Evolutionary conservation across 2,329 filamentous ascomycete genomes (phyloP).

Genomic region (Tolypocladium amazonense): DNA sequence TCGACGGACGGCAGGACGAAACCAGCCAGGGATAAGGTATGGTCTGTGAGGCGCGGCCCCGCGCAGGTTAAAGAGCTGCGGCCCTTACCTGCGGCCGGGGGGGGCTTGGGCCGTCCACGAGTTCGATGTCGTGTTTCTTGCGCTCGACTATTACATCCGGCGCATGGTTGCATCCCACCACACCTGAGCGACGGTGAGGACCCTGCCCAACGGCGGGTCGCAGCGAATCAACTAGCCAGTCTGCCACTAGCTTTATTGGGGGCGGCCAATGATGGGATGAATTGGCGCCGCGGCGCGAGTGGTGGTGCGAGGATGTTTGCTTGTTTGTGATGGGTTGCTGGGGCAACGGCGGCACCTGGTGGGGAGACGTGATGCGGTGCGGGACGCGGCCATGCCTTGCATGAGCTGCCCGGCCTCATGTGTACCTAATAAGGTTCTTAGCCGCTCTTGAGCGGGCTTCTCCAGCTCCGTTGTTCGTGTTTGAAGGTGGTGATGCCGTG

Average conservation of each 20-base stretch:
- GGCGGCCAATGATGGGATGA: neutral
- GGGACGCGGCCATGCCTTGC: neutral
- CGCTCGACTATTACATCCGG: neutral
- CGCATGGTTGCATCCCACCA: neutral
- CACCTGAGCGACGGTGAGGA: neutral
- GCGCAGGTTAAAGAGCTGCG: neutral
- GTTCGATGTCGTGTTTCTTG: neutral
- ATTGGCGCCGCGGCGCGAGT: neutral
- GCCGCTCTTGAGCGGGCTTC: neutral
- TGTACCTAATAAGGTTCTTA: neutral
- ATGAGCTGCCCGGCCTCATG: neutral
- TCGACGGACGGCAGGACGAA: neutral
- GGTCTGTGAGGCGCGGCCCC: neutral
- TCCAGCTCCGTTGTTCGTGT: neutral
- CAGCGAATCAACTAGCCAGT: neutral
- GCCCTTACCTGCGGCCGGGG: neutral
- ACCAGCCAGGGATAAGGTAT: neutral
- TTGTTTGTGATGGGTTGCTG: neutral
- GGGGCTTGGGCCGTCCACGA: neutral
- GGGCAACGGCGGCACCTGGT: neutral
- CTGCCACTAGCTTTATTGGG: neutral
- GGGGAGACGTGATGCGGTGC: neutral
- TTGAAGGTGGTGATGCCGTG: neutral
- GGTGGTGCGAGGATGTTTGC: neutral
- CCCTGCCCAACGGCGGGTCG: neutral